phyloP scores from a whole-genome alignment of 2,329 filamentous ascomycete genomes.

The Thelonectria olida region DNA sequence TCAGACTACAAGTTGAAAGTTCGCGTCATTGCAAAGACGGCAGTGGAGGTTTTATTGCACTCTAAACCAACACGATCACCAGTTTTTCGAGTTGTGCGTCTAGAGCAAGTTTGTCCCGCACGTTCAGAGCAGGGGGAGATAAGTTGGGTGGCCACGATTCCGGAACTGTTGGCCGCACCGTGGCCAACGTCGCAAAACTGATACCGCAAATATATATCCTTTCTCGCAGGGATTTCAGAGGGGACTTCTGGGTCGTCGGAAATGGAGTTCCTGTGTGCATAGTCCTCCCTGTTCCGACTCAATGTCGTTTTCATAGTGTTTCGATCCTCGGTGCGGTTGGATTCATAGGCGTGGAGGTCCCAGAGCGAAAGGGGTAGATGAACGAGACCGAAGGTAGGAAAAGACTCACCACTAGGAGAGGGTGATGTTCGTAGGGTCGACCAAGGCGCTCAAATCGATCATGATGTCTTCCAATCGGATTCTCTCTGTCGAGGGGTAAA shows the following conservation, averaged over 20 bases:
- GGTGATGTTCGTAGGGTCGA: slow-evolving; percentile 43
- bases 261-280: not conserved
- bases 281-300: not conserved
- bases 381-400: slow-evolving; percentile 8
- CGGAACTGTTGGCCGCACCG: not conserved
- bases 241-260: not conserved
- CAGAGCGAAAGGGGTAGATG: slow-evolving; percentile 13
- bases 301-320: not conserved
- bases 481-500: slow-evolving; percentile 35
- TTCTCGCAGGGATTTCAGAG: not conserved
- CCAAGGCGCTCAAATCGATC: slow-evolving; percentile 51
- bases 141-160: not conserved
- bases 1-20: not conserved
- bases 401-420: slow-evolving; percentile 53
- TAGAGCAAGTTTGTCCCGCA: not conserved
- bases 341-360: not conserved
- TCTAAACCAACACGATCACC: not conserved
- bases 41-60: no score
- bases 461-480: slow-evolving; percentile 49
- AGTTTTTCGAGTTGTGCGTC: not conserved
- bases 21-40: no score
- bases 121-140: not conserved
- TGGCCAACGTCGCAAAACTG: not conserved
- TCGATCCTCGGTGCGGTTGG: slow-evolving; percentile 6
- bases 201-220: not conserved